Conservation (phyloP, 2,329 filamentous ascomycete species). For the Diplodia sapinea region DNA sequence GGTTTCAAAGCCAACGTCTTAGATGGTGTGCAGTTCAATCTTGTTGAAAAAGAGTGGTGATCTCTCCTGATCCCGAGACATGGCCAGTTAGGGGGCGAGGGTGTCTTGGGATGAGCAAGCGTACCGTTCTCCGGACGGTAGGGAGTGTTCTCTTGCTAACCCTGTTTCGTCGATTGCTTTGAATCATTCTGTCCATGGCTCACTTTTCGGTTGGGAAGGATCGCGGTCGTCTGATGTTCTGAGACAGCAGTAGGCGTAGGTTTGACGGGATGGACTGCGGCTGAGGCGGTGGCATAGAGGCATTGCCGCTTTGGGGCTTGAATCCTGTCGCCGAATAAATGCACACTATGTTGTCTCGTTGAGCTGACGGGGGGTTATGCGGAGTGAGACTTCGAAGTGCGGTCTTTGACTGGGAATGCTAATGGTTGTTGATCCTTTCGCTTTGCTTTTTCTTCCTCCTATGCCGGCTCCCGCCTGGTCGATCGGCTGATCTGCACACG, state of each 20-base stretch:
- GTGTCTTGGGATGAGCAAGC: too few relatives aligned
- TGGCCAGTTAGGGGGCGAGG: too few relatives aligned
- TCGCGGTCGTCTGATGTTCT: neutral
- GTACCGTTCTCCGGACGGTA: too few relatives aligned
- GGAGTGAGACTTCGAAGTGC: neutral
- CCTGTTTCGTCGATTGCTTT: too few relatives aligned
- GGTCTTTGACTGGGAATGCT: too few relatives aligned
- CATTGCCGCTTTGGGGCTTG: neutral
- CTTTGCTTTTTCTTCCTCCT: neutral
- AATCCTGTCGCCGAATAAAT: neutral
- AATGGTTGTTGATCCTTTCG: too few relatives aligned
- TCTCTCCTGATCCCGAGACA: neutral
- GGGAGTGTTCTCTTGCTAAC: too few relatives aligned
- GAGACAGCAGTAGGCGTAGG: neutral
- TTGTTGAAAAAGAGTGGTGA: too few relatives aligned
- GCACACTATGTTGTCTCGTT: neutral
- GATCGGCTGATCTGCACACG: slow-evolving; percentile 1
- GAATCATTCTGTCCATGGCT: neutral
- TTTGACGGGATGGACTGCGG: neutral
- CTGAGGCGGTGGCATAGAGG: neutral
- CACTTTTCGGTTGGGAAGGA: neutral
- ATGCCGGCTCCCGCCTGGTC: neutral
- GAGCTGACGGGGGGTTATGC: neutral
- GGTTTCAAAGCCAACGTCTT: neutral
- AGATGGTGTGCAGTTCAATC: neutral